Base-by-base conservation (phyloP, 2,329 filamentous ascomycete genomes). In the Herpotrichia juniperi region DNA sequence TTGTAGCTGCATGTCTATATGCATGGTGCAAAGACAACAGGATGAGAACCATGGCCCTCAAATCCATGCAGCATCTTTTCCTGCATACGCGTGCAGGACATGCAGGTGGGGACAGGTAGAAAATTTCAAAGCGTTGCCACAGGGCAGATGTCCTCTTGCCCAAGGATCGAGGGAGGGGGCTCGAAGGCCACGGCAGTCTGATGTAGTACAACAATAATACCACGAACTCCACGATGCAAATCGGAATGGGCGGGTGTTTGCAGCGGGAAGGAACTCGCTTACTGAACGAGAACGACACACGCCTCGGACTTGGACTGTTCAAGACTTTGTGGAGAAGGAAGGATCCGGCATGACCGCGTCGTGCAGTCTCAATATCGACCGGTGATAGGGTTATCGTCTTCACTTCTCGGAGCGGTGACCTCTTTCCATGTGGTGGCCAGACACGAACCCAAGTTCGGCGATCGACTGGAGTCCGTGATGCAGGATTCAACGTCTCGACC, bases 391-490 rank as follows among this genome's bases (percentile, higher is more conserved):
- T 37, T 30, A 35, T 24, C 46, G 42, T 10, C 16, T 8, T 32
- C 16, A 21, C 46, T 4, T 26, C 31, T 21, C 26, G 17, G 25
- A 37, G 35, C 34, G 17, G 17, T 26, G 31, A 42, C 24, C 46
- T 26, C 3, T 40, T 40, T 14, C 6, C 14, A 43, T 39, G 35
- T 46, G 35, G 47, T 37, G 42, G 46, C 25, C 39, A 48, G 39
- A 53, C 14, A 53, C 45, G 61, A 68, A 69, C 62, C 49, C 34
- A 56, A 52, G 66, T 69, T 69, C 62, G 63, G 65, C 56, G 59
- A 64, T 69, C 59, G 58, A 30, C 39, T 51, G 49, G 19, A 21
- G 39, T 24, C 49, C 35, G 16, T 26, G 37, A 32, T 52, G 37
- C 42, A 19, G 31, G 10, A 51, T 46, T 14, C 40, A 43, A 40